Conservation (phyloP, 2,329 filamentous ascomycete species). For the Phaeophleospora eucalypticola region DNA sequence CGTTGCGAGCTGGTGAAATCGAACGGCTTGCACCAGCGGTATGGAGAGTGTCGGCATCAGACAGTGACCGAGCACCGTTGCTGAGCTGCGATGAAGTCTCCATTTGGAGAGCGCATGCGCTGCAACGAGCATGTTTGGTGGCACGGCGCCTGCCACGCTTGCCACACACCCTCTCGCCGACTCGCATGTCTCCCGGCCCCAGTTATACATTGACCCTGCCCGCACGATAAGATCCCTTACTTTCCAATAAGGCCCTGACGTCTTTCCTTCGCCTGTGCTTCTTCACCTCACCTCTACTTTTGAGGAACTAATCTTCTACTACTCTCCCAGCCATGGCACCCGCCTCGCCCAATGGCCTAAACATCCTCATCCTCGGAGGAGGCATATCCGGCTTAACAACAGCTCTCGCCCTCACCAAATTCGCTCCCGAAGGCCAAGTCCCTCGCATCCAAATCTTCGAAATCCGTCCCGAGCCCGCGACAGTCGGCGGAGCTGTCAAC, state of each 20-base stretch:
- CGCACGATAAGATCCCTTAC: not conserved
- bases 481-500: conserved; percentile 46
- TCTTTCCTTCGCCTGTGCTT: not conserved
- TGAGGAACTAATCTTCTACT: not conserved
- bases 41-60: not conserved
- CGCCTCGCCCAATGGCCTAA: conserved; percentile 27
- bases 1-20: too few relatives aligned
- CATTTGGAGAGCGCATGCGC: too few relatives aligned
- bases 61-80: not conserved
- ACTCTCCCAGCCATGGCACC: conserved; percentile 22
- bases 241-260: not conserved
- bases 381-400: conserved; percentile 51
- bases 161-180: not conserved
- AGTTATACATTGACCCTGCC: too few relatives aligned
- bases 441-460: conserved; percentile 47
- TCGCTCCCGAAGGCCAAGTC: conserved; percentile 34
- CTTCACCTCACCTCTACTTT: not conserved
- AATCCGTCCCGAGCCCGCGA: conserved; percentile 43
- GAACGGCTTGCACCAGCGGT: not conserved
- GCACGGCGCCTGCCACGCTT: not conserved
- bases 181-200: not conserved
- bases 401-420: conserved; percentile 47
- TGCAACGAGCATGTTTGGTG: too few relatives aligned
- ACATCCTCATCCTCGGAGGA: conserved; percentile 50
- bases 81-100: too few relatives aligned